These are phyloP conservation scores for Penicillium pancosmium DNA, from an alignment of 495 filamentous ascomycete species.

Conservation along the genomic window DNA sequence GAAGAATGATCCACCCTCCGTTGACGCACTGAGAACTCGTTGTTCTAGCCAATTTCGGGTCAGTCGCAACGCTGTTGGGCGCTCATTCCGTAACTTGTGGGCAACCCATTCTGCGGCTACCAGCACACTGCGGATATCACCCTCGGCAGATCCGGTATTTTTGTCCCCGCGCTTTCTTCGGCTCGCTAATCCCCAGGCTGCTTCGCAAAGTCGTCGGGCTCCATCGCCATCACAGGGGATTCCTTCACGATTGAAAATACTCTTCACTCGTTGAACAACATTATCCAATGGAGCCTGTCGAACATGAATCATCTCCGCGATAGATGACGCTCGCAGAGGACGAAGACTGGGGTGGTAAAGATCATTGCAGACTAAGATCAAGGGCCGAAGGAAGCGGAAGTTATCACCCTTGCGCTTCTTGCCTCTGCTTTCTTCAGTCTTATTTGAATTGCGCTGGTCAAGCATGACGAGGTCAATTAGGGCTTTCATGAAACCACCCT, in stretches of 20 bases:
- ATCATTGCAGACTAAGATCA: slow-evolving; percentile 96
- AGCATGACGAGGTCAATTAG: slow-evolving; percentile 83
- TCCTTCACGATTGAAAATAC: slow-evolving; percentile 82
- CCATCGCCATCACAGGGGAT: slow-evolving; percentile 85
- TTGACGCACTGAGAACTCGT: slow-evolving; percentile 67
- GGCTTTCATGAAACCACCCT: slow-evolving; percentile 93
- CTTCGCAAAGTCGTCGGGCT: slow-evolving; percentile 86
- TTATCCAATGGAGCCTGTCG: slow-evolving; percentile 85
- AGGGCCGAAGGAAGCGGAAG: slow-evolving; percentile 81
- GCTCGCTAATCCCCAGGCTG: slow-evolving; percentile 81
- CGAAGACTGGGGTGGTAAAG: slow-evolving; percentile 91
- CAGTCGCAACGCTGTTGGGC: slow-evolving; percentile 44
- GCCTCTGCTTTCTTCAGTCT: slow-evolving; percentile 36
- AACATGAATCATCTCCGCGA: slow-evolving; percentile 91
- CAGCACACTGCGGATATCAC: slow-evolving; percentile 89
- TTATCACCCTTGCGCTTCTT: slow-evolving; percentile 72
- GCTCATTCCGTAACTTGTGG: slow-evolving; percentile 66
- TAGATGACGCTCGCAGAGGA: slow-evolving; percentile 74
- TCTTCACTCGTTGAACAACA: slow-evolving; percentile 79
- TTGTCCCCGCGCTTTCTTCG: slow-evolving; percentile 59
- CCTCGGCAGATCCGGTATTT: slow-evolving; percentile 67
- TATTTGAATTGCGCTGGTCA: slow-evolving; percentile 77
- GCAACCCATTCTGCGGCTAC: slow-evolving; percentile 96
- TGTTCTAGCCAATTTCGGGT: slow-evolving; percentile 85
- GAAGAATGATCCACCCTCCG: slow-evolving; percentile 74